Evolutionary conservation across 139 green algal species (phyloP).

Genomic region (Klebsormidium nitens): DNA sequence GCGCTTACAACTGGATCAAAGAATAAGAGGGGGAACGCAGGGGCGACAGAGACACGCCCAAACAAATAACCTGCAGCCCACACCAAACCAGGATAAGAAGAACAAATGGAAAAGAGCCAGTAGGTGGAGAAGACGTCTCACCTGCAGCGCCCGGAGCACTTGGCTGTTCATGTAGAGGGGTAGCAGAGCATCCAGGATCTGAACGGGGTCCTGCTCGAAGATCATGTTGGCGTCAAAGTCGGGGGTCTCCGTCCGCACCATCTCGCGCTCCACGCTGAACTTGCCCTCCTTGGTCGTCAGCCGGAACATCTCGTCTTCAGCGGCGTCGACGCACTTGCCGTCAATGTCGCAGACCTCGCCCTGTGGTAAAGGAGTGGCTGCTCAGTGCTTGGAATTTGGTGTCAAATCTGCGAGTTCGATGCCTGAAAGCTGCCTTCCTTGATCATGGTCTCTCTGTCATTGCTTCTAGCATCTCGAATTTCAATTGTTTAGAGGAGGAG

Average conservation of each 20-base stretch:
- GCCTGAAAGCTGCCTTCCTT: too few species aligned
- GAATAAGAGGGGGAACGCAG: constrained; percentile 38
- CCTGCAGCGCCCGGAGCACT: constrained; percentile 68
- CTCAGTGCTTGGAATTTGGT: too few species aligned
- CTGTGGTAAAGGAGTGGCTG: too few species aligned
- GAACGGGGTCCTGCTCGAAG: constrained; percentile 97
- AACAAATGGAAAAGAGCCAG: too few species aligned
- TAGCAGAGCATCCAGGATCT: constrained; percentile 98
- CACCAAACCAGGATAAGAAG: too few species aligned
- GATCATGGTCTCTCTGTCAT: too few species aligned
- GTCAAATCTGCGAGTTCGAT: constrained; percentile 3
- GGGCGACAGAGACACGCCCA: too few species aligned
- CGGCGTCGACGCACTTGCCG: constrained; percentile 92
- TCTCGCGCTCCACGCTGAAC: constrained; percentile 81
- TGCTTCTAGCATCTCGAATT: too few species aligned
- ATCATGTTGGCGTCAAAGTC: constrained; percentile 82
- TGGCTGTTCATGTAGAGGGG: constrained; percentile 97
- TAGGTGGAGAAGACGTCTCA: too few species aligned
- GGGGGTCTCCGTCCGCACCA: constrained; percentile 50
- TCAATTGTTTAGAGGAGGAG: too few species aligned
- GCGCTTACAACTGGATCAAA: too few species aligned
- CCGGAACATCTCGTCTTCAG: constrained; percentile 97
- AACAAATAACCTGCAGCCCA: too few species aligned
- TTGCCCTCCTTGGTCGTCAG: constrained; percentile 80
- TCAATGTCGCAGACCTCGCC: constrained; percentile 92